These are phyloP conservation scores for Mesembryanthemum crystallinum DNA, from an alignment of 148 eudicot genomes.

Conservation along the genomic window DNA sequence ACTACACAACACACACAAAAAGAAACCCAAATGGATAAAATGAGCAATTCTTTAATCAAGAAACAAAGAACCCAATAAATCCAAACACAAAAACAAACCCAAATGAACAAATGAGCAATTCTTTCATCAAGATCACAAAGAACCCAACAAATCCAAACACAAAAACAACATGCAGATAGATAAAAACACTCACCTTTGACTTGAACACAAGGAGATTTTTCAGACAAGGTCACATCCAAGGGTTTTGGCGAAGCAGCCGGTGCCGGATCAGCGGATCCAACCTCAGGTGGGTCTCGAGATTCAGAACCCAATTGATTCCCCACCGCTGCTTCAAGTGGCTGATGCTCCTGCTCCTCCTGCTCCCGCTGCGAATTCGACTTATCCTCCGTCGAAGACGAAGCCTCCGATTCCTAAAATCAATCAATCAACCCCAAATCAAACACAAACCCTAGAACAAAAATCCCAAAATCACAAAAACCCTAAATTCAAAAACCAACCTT, in stretches of 20 bases:
- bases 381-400: constrained; percentile 57
- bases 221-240: constrained; percentile 37
- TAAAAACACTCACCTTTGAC: constrained; percentile 35
- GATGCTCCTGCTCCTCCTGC: not conserved
- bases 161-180: constrained; percentile 27
- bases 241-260: constrained; percentile 26
- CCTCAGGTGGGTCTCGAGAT: constrained; percentile 49
- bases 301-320: constrained; percentile 32
- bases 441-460: not conserved
- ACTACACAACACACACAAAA: constrained; percentile 9
- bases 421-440: constrained; percentile 4
- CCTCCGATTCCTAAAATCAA: constrained; percentile 52
- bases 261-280: constrained; percentile 59
- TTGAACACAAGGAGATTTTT: constrained; percentile 41
- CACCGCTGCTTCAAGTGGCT: constrained; percentile 25
- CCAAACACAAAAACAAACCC: not conserved
- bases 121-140: no score
- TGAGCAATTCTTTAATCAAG: not conserved
- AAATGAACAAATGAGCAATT: not conserved
- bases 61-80: not conserved
- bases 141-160: not conserved
- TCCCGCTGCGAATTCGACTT: constrained; percentile 33
- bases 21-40: not conserved
- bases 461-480: constrained; percentile 1
- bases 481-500: constrained; percentile 39